Evolutionary conservation across 108 stramenopile species (phyloP).

Genomic region (Stephanodiscus triporus): DNA sequence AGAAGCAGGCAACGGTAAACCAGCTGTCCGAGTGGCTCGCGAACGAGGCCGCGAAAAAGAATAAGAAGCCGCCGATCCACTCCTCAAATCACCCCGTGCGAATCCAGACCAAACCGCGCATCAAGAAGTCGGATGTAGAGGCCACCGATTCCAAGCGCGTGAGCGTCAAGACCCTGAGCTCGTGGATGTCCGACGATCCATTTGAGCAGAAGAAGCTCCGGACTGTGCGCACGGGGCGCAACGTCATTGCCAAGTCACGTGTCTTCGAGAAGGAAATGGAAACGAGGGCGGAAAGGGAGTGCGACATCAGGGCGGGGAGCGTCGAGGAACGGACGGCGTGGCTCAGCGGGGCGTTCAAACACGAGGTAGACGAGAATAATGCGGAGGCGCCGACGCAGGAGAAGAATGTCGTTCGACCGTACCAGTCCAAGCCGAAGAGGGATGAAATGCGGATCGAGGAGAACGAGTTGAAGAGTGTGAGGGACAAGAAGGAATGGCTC

Average conservation of each 20-base stretch:
- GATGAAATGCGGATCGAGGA: conserved; percentile 14
- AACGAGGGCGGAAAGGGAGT: conserved; percentile 1
- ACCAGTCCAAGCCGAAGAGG: conserved; percentile 29
- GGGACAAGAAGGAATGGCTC: conserved; percentile 52
- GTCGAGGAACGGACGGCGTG: conserved; percentile 39
- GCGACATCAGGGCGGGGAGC: conserved; percentile 33
- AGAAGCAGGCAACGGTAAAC: conserved; percentile 74
- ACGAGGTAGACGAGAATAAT: conserved; percentile 15
- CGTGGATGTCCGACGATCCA: conserved; percentile 79
- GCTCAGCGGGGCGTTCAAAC: conserved; percentile 37
- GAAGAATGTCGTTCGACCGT: conserved; percentile 12
- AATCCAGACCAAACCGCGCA: conserved; percentile 33
- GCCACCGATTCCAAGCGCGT: conserved; percentile 80
- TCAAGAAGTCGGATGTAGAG: conserved; percentile 59
- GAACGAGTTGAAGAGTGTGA: conserved; percentile 26
- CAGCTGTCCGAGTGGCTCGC: conserved; percentile 59
- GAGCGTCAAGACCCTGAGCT: conserved; percentile 73
- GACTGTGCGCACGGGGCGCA: conserved; percentile 65
- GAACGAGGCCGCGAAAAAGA: conserved; percentile 37
- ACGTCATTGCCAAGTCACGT: conserved; percentile 74
- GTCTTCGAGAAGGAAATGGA: conserved; percentile 62
- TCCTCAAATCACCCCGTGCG: conserved; percentile 17
- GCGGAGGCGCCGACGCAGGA: neutral
- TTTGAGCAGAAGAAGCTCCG: conserved; percentile 63
- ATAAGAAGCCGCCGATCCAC: conserved; percentile 14